Evolutionary conservation across 2,329 filamentous ascomycete genomes (phyloP).

Genomic region (Plectosphaerella plurivora): DNA sequence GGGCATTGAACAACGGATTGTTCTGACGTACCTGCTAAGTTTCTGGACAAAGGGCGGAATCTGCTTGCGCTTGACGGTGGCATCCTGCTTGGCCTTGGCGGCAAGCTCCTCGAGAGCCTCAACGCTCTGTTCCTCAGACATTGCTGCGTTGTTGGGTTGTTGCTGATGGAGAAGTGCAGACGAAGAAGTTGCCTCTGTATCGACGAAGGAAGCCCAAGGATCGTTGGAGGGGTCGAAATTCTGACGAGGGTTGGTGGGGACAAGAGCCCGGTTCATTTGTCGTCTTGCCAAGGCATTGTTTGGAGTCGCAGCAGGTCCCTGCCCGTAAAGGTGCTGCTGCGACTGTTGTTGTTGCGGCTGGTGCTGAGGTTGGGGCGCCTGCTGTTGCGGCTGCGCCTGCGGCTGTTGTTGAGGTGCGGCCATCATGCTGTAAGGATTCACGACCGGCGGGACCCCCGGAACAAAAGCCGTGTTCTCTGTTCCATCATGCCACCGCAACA

Average conservation of each 20-base stretch:
- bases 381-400: conserved; percentile 28
- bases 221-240: conserved; percentile 34
- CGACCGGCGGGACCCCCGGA: conserved; percentile 25
- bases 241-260: conserved; percentile 33
- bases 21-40: conserved; percentile 75
- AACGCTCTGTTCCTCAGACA: conserved; percentile 64
- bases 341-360: conserved; percentile 16
- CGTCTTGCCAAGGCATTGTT: conserved; percentile 46
- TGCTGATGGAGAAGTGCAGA: conserved; percentile 30
- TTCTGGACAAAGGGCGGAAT: conserved; percentile 98
- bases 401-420: conserved; percentile 23
- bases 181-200: conserved; percentile 25
- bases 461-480: conserved; percentile 31
- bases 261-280: conserved; percentile 45
- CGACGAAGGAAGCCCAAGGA: conserved; percentile 33
- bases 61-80: conserved; percentile 85
- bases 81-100: conserved; percentile 77
- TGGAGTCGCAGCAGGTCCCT: conserved; percentile 16
- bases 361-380: conserved; percentile 23
- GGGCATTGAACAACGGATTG: background rate
- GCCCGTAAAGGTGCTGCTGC: conserved; percentile 14
- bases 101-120: conserved; percentile 78
- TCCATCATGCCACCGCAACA: conserved; percentile 39
- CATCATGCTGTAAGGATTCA: conserved; percentile 34
- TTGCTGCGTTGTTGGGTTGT: conserved; percentile 9